Base-by-base conservation (phyloP, 495 filamentous ascomycete species). In the Tirmania nivea region DNA sequence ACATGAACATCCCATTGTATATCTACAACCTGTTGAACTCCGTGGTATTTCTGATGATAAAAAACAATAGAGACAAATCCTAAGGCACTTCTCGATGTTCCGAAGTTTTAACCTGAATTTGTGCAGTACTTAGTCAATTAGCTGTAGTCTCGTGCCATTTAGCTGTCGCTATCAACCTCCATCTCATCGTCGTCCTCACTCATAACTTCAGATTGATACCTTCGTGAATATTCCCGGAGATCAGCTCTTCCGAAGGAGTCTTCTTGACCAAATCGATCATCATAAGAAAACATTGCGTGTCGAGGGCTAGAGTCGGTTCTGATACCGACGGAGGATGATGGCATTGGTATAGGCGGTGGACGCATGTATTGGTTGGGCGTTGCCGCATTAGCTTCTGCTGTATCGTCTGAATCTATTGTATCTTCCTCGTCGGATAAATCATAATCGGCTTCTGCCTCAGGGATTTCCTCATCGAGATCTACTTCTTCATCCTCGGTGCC, bases 351-450 rank as follows among this genome's bases (percentile, higher is more conserved):
- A 51, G 21, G 37, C 14, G 20, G 39, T 8, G 19, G 36, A n/a
- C 42, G 51, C 37, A 54, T 21, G 10, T 34, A 20, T 67, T 58
- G 65, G 63, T 57, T 69, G 66, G 10, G 62, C 63, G 65, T 70
- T 71, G 35, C 67, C 58, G 45, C 69, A 35, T 69, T 69, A 19
- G 69, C 63, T 25, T 63, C 69, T 21, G 66, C 65, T 3, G 25
- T 31, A 8, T 63, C 66, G 11, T 58, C 55, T 42, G 64, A 54
- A 12, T 68, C 69, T 10, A 71, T 71, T 8, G 67, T 63, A 9
- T 70, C 69, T 8, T 69, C 69, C 6, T 69, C 51, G 9, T 69
- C 67, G 1, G 65, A 66, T 8, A 60, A 69, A 16, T 69, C 68
- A 59, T 57, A 64, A 52, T 17, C 7, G 60, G 51, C 34, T 55